A percentile compares a stretch with the other conserved stretches of the same genome.
Evolutionary conservation across 176 grass and related monocot genomes (phyloP).

Genomic region (Aegilops bicornis): DNA sequence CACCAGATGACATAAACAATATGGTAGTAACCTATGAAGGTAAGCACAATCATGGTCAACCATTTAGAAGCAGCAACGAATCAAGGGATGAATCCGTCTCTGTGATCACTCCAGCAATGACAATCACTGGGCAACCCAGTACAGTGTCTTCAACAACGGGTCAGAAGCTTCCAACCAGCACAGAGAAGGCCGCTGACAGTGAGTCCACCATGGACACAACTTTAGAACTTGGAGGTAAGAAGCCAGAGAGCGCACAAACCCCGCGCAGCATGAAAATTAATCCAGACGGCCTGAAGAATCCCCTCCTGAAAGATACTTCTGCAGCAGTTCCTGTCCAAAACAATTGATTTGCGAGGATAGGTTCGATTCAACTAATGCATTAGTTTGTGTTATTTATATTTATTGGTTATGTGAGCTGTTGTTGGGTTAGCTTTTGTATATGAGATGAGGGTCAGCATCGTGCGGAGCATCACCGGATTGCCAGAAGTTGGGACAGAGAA

Average conservation of each 20-base stretch:
- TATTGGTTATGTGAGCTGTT: slow-evolving; percentile 37
- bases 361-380: slow-evolving; percentile 37
- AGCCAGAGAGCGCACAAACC: slow-evolving; percentile 68
- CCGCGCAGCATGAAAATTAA: slow-evolving; percentile 66
- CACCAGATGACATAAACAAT: slow-evolving; percentile 73
- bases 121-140: slow-evolving; percentile 31
- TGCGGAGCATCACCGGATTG: slow-evolving; percentile 29
- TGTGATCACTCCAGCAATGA: slow-evolving; percentile 24
- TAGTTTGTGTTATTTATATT: slow-evolving; percentile 50
- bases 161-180: slow-evolving; percentile 32
- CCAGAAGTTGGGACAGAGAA: not conserved
- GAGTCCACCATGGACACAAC: slow-evolving; percentile 24
- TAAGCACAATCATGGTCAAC: slow-evolving; percentile 87
- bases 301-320: slow-evolving; percentile 61
- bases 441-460: slow-evolving; percentile 36
- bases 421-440: slow-evolving; percentile 45
- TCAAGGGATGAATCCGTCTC: slow-evolving; percentile 33
- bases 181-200: slow-evolving; percentile 29
- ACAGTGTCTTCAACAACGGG: slow-evolving; percentile 12
- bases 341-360: slow-evolving; percentile 47
- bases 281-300: slow-evolving; percentile 58
- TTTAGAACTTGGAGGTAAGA: slow-evolving; percentile 61
- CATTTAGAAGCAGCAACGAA: slow-evolving; percentile 39
- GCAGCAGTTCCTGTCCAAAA: slow-evolving; percentile 68
- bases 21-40: slow-evolving; percentile 97